Evolutionary conservation across 805 yeast species (phyloP), one percentile per base, ranked within the genome.

Genomic region (Candida nemodendra): DNA sequence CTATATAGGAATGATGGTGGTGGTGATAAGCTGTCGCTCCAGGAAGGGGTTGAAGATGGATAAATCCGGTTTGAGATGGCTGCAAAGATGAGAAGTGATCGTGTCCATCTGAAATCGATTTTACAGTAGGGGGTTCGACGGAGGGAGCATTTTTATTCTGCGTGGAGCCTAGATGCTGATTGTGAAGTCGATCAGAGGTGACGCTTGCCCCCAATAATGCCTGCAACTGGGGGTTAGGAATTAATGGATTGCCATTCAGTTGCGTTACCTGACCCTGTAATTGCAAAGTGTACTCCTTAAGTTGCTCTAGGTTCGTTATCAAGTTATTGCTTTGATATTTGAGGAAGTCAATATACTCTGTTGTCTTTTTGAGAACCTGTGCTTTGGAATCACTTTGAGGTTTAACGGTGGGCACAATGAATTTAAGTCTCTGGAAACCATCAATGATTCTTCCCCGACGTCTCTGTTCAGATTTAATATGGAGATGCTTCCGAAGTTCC

Each of bases 311-410:
- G 21, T 53, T 44, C 6, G 44, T 34, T 19, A 51, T 36, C 18
- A 62, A 34, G 7, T 39, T 43, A 4, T 39, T 41, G 22, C 54
- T 41, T 33, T 64, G 63, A 16, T 42, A 53, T 32, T 70, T 69
- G 26, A 70, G 49, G 4, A 56, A 42, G 22, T 65, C 62, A 30
- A 70, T 70, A 46, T 70, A 68, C 34, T 66, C 71, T 6, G 64
- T 68, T 1, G 71, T 61, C 48, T 68, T 68, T 30, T 60, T 64
- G 32, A 70, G 54, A 12, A 69, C 65, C 35, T 60, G 61, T 0
- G 74, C 73, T 47, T 70, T 70, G n/a, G 74, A 69, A 38, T 68
- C 74, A 44, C 64, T 67, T 5, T 68, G 59, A 12, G 66, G 61
- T 23, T 65, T 54, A 28, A 71, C 57, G 13, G 62, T 57, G 3